These are phyloP conservation scores for Sophora flavescens DNA, from an alignment of 306 rosid genomes.

Conservation along the genomic window DNA sequence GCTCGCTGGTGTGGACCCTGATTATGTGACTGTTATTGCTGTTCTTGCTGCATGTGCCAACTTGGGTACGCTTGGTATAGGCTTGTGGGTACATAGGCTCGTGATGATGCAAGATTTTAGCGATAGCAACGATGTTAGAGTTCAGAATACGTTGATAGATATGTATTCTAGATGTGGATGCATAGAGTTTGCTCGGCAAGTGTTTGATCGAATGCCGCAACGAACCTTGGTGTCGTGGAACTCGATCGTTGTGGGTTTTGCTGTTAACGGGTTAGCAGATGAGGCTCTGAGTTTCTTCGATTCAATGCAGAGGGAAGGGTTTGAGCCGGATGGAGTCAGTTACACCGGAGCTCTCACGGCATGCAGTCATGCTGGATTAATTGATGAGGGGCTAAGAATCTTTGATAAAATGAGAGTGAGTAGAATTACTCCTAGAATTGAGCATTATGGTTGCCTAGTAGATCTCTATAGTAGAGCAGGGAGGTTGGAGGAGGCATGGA, in stretches of 20 bases:
- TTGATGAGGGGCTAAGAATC: conserved; percentile 67
- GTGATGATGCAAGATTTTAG: conserved; percentile 55
- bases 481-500: conserved; percentile 75
- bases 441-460: conserved; percentile 90
- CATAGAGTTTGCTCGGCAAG: conserved; percentile 70
- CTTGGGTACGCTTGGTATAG: conserved; percentile 78
- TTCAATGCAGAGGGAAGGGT: conserved; percentile 74
- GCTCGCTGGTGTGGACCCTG: conserved; percentile 67
- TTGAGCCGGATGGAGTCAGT: conserved; percentile 78
- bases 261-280: conserved; percentile 75
- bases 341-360: conserved; percentile 92
- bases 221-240: conserved; percentile 85
- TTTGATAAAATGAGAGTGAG: conserved; percentile 67
- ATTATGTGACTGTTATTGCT: conserved; percentile 82
- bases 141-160: conserved; percentile 77
- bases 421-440: conserved; percentile 67
- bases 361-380: conserved; percentile 84
- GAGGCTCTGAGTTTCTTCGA: conserved; percentile 71
- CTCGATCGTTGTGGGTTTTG: conserved; percentile 85
- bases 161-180: conserved; percentile 92
- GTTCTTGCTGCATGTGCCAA: conserved; percentile 85
- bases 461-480: conserved; percentile 91
- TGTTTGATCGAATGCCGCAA: conserved; percentile 63
- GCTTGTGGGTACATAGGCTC: conserved; percentile 76
- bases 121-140: conserved; percentile 52